phyloP scores from a whole-genome alignment of 768 basidiomycete genomes.

The Collybia mongolica region DNA sequence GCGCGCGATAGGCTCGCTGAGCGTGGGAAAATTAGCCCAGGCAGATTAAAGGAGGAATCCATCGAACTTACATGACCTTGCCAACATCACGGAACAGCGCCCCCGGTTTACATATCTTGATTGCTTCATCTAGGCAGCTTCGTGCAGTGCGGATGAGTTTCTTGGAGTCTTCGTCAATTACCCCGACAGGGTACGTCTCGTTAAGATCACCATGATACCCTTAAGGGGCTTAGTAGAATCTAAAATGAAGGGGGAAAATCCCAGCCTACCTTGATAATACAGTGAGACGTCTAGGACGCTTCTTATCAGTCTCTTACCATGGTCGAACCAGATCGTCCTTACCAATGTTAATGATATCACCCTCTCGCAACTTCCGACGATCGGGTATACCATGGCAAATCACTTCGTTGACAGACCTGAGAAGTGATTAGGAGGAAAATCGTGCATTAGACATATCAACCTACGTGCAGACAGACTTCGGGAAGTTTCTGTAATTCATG shows the following conservation, averaged over 20 bases:
- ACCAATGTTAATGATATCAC: conserved; percentile 97
- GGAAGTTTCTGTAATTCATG: conserved; percentile 86
- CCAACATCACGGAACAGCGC: conserved; percentile 87
- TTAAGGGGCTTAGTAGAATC: conserved; percentile 20
- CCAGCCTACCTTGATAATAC: conserved; percentile 66
- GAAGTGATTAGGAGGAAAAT: neutral
- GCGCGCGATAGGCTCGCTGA: conserved; percentile 82
- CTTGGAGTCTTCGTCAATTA: conserved; percentile 78
- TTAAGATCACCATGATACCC: conserved; percentile 94
- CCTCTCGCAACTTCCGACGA: conserved; percentile 77
- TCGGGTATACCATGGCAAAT: conserved; percentile 99
- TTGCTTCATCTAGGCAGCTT: conserved; percentile 83
- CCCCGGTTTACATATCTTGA: conserved; percentile 92
- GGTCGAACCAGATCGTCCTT: conserved; percentile 16
- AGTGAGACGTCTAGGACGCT: conserved; percentile 64
- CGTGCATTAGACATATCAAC: conserved; percentile 26
- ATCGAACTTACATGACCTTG: conserved; percentile 70
- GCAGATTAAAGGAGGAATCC: conserved; percentile 1
- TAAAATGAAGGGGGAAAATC: conserved; percentile 1
- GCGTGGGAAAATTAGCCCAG: neutral
- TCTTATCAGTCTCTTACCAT: too few species aligned
- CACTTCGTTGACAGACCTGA: conserved; percentile 87
- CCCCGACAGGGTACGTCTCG: conserved; percentile 88
- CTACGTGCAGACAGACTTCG: conserved; percentile 96
- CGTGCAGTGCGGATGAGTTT: conserved; percentile 83